phyloP scores from a whole-genome alignment of 345 rosid species.

The Barbarea vulgaris region DNA sequence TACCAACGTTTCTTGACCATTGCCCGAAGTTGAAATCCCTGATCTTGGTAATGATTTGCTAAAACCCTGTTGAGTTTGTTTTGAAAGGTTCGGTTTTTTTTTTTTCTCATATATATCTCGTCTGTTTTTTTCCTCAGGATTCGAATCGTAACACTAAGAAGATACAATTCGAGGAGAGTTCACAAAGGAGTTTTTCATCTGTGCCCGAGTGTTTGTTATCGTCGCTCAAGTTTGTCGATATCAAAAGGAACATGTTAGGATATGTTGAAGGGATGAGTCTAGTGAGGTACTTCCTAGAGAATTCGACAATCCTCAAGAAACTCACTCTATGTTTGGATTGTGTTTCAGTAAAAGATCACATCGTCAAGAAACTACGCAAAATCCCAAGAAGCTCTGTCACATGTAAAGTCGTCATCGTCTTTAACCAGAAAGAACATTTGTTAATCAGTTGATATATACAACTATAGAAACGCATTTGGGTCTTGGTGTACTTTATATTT shows the following conservation, averaged over 20 bases:
- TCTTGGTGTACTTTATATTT: too few relatives aligned
- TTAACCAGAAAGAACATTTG: neutral
- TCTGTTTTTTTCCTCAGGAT: neutral
- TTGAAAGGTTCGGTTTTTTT: too few relatives aligned
- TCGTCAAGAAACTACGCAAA: neutral
- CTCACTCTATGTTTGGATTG: neutral
- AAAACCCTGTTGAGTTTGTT: neutral
- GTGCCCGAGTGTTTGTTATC: neutral
- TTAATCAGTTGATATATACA: neutral
- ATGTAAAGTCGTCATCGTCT: constrained; percentile 1
- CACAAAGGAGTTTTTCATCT: neutral
- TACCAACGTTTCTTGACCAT: neutral
- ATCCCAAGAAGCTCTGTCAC: neutral
- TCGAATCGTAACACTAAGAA: neutral
- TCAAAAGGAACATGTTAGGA: neutral
- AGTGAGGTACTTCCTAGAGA: neutral
- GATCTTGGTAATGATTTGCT: neutral
- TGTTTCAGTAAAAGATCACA: neutral
- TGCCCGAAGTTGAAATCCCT: neutral
- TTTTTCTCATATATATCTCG: too few relatives aligned
- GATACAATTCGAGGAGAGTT: neutral
- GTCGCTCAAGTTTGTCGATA: neutral
- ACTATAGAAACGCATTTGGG: neutral
- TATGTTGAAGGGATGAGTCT: neutral
- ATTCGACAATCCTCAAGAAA: neutral